phyloP scores from a whole-genome alignment of 495 filamentous ascomycete species.

The Daldinia grandis region DNA sequence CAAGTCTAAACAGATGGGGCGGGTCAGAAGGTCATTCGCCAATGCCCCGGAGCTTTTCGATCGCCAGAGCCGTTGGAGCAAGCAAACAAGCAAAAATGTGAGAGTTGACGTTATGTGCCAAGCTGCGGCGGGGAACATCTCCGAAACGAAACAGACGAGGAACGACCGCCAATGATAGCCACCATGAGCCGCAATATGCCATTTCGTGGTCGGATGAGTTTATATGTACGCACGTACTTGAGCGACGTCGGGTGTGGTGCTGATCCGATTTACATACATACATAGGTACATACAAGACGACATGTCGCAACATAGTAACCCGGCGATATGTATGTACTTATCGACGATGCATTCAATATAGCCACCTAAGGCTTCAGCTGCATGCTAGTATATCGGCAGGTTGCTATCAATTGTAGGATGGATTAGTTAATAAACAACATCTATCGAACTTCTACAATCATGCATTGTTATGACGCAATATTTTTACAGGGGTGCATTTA shows the following conservation, averaged over 20 bases:
- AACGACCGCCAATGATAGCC: constrained; percentile 20
- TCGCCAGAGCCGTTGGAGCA: constrained; percentile 4
- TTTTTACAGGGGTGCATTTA: constrained; percentile 10
- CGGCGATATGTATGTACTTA: not conserved
- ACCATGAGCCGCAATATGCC: not conserved
- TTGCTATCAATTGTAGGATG: not conserved
- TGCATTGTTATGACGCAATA: constrained; percentile 15
- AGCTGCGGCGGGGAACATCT: constrained; percentile 6
- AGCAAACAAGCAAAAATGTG: not conserved
- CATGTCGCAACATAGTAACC: not conserved
- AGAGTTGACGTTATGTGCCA: constrained; percentile 36
- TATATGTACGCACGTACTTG: constrained; percentile 17
- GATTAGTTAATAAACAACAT: not conserved
- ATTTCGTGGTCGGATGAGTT: constrained; percentile 22
- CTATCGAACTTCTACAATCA: not conserved
- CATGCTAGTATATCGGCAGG: not conserved
- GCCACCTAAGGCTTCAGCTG: not conserved
- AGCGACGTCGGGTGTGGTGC: constrained; percentile 27
- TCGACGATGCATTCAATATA: no score
- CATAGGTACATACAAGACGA: not conserved
- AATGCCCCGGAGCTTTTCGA: constrained; percentile 24
- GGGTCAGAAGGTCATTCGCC: constrained; percentile 19
- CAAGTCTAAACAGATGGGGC: constrained; percentile 7
- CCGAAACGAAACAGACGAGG: constrained; percentile 2
- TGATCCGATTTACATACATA: not conserved